Evolutionary conservation across 140 eudicot genomes (phyloP).

Genomic region (Stevia rebaudiana): DNA sequence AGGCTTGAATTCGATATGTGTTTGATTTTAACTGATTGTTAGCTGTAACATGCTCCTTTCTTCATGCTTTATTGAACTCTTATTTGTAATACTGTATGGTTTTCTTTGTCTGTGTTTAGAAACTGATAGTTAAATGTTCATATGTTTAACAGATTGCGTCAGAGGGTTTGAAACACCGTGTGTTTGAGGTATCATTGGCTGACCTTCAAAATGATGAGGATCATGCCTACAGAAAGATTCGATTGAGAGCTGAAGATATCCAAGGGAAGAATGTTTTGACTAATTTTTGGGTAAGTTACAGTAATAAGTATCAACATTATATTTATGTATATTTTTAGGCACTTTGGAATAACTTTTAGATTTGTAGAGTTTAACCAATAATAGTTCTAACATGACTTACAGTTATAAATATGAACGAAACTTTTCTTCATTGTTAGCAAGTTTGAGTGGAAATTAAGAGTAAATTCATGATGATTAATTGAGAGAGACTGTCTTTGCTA

Average conservation of each 20-base stretch:
- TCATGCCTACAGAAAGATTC: constrained; percentile 74
- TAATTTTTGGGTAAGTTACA: constrained; percentile 57
- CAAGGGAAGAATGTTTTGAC: constrained; percentile 83
- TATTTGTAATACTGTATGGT: background rate
- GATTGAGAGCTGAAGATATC: constrained; percentile 77
- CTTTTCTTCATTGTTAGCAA: too few species aligned
- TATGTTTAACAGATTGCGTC: constrained; percentile 54
- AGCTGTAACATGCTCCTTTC: background rate
- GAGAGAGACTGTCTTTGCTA: too few species aligned
- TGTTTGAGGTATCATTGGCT: constrained; percentile 68
- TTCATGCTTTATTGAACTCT: background rate
- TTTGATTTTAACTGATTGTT: background rate
- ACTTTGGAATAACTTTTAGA: too few species aligned
- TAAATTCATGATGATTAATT: too few species aligned
- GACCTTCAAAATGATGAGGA: constrained; percentile 77
- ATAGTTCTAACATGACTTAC: too few species aligned
- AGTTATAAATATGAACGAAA: too few species aligned
- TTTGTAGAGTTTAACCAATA: too few species aligned
- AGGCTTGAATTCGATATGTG: background rate
- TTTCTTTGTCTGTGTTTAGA: background rate
- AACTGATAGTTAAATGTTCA: background rate
- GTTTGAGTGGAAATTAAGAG: too few species aligned
- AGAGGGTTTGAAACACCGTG: constrained; percentile 80
- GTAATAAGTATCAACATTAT: too few species aligned
- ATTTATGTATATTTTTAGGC: too few species aligned